A percentile compares a stretch with the other conserved stretches of the same genome.
phyloP scores from a whole-genome alignment of 202 grass and related monocot species.

The Musa balbisiana region DNA sequence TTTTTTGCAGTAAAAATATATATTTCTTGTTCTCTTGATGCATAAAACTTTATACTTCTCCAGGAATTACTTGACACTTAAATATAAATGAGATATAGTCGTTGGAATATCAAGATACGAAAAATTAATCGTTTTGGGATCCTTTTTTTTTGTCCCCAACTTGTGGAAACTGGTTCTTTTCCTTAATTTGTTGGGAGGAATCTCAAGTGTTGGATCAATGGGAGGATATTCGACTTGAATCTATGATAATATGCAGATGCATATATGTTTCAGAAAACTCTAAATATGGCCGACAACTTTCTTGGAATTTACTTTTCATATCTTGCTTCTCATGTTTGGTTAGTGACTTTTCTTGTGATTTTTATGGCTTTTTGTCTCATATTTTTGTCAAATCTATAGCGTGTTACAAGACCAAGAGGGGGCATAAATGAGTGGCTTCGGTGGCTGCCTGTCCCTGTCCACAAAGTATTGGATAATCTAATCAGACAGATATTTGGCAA shows the following conservation, averaged over 20 bases:
- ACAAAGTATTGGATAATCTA: slow-evolving; percentile 53
- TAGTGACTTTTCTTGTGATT: not conserved
- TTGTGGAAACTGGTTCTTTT: not conserved
- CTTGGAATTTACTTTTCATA: not conserved
- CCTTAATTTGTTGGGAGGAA: no score
- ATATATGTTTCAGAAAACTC: not conserved
- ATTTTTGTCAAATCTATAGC: slow-evolving; percentile 30
- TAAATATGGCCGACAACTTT: not conserved
- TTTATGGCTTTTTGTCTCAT: not conserved
- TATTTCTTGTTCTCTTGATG: no score
- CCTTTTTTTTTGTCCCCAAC: no score
- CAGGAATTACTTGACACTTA: no score
- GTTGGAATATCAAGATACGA: no score
- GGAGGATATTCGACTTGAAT: not conserved
- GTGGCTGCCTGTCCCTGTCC: slow-evolving; percentile 69
- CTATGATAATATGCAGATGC: not conserved
- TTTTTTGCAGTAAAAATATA: no score
- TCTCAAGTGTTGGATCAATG: no score
- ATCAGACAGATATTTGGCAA: slow-evolving; percentile 59
- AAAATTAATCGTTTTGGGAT: no score
- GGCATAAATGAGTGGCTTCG: slow-evolving; percentile 76
- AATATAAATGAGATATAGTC: no score
- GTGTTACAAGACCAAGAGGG: slow-evolving; percentile 75
- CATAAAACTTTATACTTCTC: no score
- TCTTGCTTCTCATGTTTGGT: not conserved